phyloP scores from a whole-genome alignment of 2,329 filamentous ascomycete species.

The Ilyonectria sp. region DNA sequence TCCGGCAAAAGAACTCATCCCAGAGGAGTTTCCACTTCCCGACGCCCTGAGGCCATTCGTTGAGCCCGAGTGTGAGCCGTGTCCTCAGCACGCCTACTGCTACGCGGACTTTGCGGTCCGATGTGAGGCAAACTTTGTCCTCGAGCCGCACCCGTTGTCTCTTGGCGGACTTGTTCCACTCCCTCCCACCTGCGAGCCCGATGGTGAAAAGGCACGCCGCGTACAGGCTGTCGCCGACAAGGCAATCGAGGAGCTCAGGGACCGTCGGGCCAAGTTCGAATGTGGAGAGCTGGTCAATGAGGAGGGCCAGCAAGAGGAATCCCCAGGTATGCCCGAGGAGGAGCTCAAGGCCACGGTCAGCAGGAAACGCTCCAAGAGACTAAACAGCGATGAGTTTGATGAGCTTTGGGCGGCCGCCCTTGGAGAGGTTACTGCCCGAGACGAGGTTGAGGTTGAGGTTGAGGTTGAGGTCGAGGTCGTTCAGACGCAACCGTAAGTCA shows the following conservation, averaged over 20 bases:
- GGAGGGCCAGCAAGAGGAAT: slow-evolving; percentile 70
- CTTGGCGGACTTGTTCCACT: slow-evolving; percentile 86
- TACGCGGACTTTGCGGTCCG: slow-evolving; percentile 82
- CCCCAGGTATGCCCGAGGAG: slow-evolving; percentile 74
- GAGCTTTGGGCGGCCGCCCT: slow-evolving; percentile 85
- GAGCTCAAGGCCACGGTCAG: slow-evolving; percentile 84
- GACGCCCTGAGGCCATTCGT: slow-evolving; percentile 79
- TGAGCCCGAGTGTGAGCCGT: slow-evolving; percentile 88
- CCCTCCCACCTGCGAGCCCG: slow-evolving; percentile 92
- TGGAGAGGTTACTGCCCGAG: slow-evolving; percentile 76
- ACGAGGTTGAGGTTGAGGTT: slow-evolving; percentile 71
- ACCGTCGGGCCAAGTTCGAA: slow-evolving; percentile 90
- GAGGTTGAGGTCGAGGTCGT: slow-evolving; percentile 62
- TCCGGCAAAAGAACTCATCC: slow-evolving; percentile 67
- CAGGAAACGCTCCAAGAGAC: slow-evolving; percentile 83
- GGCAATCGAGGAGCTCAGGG: slow-evolving; percentile 87
- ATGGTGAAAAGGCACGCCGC: slow-evolving; percentile 90
- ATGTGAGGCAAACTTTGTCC: slow-evolving; percentile 90
- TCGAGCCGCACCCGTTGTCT: slow-evolving; percentile 87
- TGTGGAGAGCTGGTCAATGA: slow-evolving; percentile 82
- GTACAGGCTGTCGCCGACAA: slow-evolving; percentile 91
- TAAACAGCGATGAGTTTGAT: slow-evolving; percentile 92
- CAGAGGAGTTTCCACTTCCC: slow-evolving; percentile 71
- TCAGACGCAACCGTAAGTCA: slow-evolving; percentile 67
- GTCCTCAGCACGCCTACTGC: slow-evolving; percentile 92